Evolutionary conservation across 2,329 filamentous ascomycete genomes (phyloP).

Genomic region (Sclerotinia nivalis): DNA sequence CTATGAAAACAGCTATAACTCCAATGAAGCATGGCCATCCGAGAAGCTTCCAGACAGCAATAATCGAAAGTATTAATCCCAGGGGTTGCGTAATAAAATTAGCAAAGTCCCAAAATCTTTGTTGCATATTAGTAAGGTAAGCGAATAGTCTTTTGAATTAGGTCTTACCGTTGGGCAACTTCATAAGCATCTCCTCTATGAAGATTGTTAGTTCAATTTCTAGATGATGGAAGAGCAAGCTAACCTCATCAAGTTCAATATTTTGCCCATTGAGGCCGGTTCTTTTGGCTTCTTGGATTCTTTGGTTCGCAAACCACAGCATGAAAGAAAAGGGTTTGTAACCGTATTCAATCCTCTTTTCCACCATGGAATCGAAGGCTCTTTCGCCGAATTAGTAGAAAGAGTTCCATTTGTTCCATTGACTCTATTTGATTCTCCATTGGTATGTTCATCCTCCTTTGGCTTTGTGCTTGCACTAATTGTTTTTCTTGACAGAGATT

Average conservation of each 20-base stretch:
- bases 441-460: slow-evolving; percentile 23
- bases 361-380: slow-evolving; percentile 20
- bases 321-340: slow-evolving; percentile 34
- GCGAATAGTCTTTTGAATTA: neutral
- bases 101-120: slow-evolving; percentile 81
- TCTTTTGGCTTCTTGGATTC: slow-evolving; percentile 46
- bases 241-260: slow-evolving; percentile 80
- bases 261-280: slow-evolving; percentile 83
- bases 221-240: neutral
- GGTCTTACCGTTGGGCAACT: slow-evolving; percentile 59
- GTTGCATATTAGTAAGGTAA: neutral
- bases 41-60: slow-evolving; percentile 75
- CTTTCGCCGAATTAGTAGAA: slow-evolving; percentile 26
- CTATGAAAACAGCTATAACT: slow-evolving; percentile 65
- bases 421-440: slow-evolving; percentile 26
- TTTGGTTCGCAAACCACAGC: slow-evolving; percentile 35
- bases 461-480: slow-evolving; percentile 38
- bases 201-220: slow-evolving; percentile 15
- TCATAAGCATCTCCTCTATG: slow-evolving; percentile 68
- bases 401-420: slow-evolving; percentile 21
- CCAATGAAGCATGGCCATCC: slow-evolving; percentile 78
- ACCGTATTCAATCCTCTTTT: slow-evolving; percentile 28
- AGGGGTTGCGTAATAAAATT: slow-evolving; percentile 74
- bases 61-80: slow-evolving; percentile 70
- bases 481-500: slow-evolving; percentile 46